Evolutionary conservation across 805 yeast genomes (phyloP), one percentile per base, ranked within the genome.

Genomic region (Yarrowia keelungensis): DNA sequence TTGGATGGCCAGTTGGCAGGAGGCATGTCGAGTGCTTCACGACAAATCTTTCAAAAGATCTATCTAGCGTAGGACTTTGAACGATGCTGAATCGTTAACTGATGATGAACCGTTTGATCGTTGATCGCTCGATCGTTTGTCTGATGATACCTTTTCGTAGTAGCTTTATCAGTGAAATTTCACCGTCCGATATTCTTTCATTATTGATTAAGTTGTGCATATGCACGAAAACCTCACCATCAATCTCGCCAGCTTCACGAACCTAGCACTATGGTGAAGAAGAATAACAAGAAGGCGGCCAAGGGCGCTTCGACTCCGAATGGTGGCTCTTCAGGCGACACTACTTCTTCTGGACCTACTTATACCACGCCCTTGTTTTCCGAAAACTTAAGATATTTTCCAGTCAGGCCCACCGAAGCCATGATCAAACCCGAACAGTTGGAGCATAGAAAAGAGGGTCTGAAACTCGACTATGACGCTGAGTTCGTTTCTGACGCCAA

Each of bases 1-100:
- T 62, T 47, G 26, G 50, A 61, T 8, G 74, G 74, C 74, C 74
- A 72, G 64, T 70, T 70, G 14, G 73, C 65, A 10, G 74, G 74
- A 22, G 54, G 67, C 56, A 47, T 65, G 15, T 5, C 26, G 16
- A 12, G 47, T 15, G n/a, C 26, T 45, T 45, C 19, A 26, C 32
- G 32, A 26, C 32, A 26, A 26, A 26, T 26, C 32, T 26, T 26
- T 2, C 2, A 26, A 26, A 26, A 26, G 32, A 26, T 26, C 32
- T 26, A 26, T 26, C 32, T 26, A 26, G 32, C 4, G 32, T 5
- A 26, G 32, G 7, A 3, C 0, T 26, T 26, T 26, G 0, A 16
- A 12, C 36, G 11, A 26, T 47, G 35, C 26, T 26, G 51, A 47
- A 26, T 26, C 36, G 36, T 26, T 26, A 5, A 5, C 0, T 26